Evolutionary conservation across 169 alveolate genomes (phyloP).

Genomic region (Cystoisospora suis): DNA sequence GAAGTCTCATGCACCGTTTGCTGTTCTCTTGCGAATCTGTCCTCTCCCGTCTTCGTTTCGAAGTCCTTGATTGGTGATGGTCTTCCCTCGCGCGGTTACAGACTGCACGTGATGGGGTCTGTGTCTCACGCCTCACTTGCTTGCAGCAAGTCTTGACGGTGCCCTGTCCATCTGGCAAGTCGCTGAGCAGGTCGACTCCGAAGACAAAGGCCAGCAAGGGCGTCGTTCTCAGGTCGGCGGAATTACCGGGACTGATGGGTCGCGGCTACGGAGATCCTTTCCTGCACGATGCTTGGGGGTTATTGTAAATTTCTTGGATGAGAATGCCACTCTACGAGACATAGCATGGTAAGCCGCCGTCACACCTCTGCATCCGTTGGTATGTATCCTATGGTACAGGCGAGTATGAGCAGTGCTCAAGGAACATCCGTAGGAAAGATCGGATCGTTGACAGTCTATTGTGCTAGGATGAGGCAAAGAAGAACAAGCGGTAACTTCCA

Average conservation of each 20-base stretch:
- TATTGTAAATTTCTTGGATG: slow-evolving; percentile 38
- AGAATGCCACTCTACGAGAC: slow-evolving; percentile 45
- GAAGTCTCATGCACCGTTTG: neutral
- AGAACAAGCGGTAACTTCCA: too few species aligned
- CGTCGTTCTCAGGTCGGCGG: neutral
- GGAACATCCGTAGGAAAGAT: too few species aligned
- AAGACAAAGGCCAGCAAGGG: slow-evolving; percentile 27
- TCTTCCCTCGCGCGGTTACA: neutral
- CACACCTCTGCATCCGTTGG: too few species aligned
- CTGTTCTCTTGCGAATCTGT: neutral
- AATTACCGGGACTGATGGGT: neutral
- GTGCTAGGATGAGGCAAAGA: too few species aligned
- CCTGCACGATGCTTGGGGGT: slow-evolving; percentile 42
- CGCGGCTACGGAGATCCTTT: neutral
- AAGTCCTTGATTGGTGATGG: neutral
- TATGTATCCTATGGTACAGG: too few species aligned
- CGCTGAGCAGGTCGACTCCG: slow-evolving; percentile 1
- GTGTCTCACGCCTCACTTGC: neutral
- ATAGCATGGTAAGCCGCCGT: slow-evolving; percentile 17
- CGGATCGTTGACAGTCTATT: too few species aligned
- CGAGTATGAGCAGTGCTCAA: too few species aligned
- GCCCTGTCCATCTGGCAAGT: slow-evolving; percentile 45
- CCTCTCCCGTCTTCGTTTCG: neutral
- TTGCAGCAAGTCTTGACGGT: slow-evolving; percentile 58
- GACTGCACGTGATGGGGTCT: neutral